These are phyloP conservation scores for Geosmithia flava DNA, from an alignment of 2,329 filamentous ascomycete species.

Conservation along the genomic window DNA sequence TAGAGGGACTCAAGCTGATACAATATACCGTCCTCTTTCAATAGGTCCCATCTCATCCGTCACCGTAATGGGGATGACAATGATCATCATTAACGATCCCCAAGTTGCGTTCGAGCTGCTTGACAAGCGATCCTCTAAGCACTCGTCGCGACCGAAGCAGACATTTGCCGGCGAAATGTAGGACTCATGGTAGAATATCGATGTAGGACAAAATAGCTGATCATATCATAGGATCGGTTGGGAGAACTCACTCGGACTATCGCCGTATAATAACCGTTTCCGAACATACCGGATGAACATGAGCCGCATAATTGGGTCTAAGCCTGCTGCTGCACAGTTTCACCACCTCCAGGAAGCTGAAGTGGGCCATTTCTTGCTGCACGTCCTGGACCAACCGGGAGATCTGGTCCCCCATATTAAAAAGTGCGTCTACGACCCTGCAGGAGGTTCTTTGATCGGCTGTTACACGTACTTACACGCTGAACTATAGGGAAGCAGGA, in stretches of 20 bases:
- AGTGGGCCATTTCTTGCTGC: conserved; percentile 3
- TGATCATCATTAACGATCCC: conserved; percentile 26
- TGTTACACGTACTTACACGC: neutral
- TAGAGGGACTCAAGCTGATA: neutral
- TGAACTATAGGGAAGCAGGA: conserved; percentile 1
- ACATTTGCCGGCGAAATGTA: conserved; percentile 10
- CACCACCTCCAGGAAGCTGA: conserved; percentile 4
- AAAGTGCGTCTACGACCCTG: conserved; percentile 1
- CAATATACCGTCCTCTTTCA: neutral
- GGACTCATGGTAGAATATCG: conserved; percentile 7
- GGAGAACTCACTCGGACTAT: conserved; percentile 6
- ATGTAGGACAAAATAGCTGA: neutral
- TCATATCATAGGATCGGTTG: conserved; percentile 8
- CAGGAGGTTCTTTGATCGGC: too few relatives aligned
- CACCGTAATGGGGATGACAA: conserved; percentile 14
- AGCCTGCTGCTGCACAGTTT: conserved; percentile 7
- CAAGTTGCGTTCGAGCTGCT: conserved; percentile 20
- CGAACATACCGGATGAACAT: conserved; percentile 12
- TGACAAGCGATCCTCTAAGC: conserved; percentile 9
- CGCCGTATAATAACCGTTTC: conserved; percentile 10
- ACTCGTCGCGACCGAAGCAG: conserved; percentile 5
- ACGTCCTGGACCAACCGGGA: conserved; percentile 4
- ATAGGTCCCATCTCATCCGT: conserved; percentile 12
- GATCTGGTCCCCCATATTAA: conserved; percentile 5
- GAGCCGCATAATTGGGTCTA: conserved; percentile 16